A percentile compares a stretch with the other conserved stretches of the same genome.
Conservation (phyloP, 176 grass and related monocot genomes). For the Avena sativa region DNA sequence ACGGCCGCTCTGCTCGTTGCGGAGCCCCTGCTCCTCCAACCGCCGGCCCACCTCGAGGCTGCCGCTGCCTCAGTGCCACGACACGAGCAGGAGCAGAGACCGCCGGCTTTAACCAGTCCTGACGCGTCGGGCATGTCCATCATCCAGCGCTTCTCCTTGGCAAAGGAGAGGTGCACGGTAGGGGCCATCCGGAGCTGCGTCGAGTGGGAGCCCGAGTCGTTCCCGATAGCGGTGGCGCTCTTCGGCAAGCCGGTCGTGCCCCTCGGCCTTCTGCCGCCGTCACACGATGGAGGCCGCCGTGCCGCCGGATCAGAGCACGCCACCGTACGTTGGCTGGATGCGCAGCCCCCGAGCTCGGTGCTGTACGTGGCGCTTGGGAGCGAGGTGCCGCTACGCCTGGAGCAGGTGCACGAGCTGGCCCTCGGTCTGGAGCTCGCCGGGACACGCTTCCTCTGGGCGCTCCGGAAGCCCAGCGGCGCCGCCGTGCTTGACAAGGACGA, state of each 20-base stretch:
- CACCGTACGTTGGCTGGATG: not conserved
- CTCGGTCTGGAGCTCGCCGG: not conserved
- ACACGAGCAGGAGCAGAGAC: too few relatives aligned
- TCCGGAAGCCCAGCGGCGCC: not conserved
- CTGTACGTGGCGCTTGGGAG: not conserved
- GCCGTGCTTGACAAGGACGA: not conserved
- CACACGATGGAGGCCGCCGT: not conserved
- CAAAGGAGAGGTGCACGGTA: not conserved
- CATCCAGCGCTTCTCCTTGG: not conserved
- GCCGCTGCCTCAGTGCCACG: not conserved
- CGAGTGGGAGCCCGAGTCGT: not conserved
- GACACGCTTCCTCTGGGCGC: not conserved
- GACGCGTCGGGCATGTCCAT: not conserved
- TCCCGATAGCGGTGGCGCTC: not conserved
- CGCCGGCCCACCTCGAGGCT: not conserved
- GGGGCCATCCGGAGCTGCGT: not conserved
- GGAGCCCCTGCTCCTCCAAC: not conserved
- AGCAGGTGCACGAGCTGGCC: not conserved
- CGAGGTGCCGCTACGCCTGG: not conserved
- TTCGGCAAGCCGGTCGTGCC: not conserved
- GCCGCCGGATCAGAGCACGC: not conserved
- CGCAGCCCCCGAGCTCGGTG: not conserved
- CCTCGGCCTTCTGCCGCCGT: not conserved
- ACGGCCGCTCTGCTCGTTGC: not conserved
- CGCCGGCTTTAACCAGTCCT: not conserved